phyloP scores from a whole-genome alignment of 257 asterid species.

The Przewalskia tangutica region DNA sequence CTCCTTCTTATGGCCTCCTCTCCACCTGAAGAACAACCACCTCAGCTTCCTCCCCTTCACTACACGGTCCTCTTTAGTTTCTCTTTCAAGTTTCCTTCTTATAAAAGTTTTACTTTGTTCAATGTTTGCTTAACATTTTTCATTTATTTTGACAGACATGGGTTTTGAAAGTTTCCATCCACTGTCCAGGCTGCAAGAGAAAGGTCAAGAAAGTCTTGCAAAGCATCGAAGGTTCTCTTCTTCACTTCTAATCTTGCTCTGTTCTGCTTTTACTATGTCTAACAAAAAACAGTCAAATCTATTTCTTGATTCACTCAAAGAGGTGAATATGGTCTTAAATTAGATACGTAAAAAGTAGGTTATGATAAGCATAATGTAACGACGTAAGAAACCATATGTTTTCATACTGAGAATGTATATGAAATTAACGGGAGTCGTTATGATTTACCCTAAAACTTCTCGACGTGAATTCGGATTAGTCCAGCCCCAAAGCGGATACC shows the following conservation, averaged over 20 bases:
- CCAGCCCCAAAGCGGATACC: no score
- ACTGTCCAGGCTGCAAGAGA: conserved; percentile 78
- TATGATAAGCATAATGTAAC: no score
- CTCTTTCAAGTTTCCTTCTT: neutral
- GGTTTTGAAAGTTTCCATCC: conserved; percentile 76
- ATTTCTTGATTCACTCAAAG: neutral
- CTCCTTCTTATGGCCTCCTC: conserved; percentile 33
- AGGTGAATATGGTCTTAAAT: neutral
- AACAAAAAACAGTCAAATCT: neutral
- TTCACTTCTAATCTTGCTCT: neutral
- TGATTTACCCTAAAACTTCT: no score
- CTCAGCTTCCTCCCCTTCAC: conserved; percentile 29
- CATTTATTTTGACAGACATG: conserved; percentile 41
- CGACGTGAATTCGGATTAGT: no score
- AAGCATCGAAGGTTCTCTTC: conserved; percentile 55
- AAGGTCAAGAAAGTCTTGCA: conserved; percentile 75
- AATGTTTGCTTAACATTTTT: neutral
- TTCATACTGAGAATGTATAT: neutral
- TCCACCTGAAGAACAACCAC: conserved; percentile 35
- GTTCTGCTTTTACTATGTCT: neutral
- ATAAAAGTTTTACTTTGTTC: neutral
- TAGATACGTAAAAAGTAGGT: no score
- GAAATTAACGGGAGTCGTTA: no score
- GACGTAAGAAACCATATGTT: neutral
- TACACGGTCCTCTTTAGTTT: conserved; percentile 37